Conservation (phyloP, 2,329 filamentous ascomycete genomes). For the Aspergillus calidoustus region DNA sequence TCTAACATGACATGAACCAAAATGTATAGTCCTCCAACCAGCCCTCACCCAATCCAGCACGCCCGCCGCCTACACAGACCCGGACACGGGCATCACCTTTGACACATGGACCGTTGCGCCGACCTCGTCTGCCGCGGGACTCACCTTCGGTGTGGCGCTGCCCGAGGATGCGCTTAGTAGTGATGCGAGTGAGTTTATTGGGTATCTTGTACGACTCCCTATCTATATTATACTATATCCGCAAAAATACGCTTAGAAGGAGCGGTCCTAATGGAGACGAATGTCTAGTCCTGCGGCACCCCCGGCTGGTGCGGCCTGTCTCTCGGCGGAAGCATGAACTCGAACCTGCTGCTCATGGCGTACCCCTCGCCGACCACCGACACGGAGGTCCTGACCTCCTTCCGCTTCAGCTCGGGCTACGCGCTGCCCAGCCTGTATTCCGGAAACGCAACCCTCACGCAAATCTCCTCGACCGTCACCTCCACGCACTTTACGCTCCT, state of each 20-base stretch:
- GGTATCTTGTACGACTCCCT: constrained; percentile 58
- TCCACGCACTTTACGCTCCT: constrained; percentile 64
- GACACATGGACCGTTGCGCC: constrained; percentile 54
- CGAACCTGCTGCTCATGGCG: constrained; percentile 61
- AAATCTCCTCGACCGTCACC: constrained; percentile 63
- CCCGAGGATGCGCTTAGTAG: constrained; percentile 54
- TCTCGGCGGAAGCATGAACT: constrained; percentile 62
- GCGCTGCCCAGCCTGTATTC: constrained; percentile 62
- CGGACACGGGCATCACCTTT: constrained; percentile 58
- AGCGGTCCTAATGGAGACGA: too few species aligned
- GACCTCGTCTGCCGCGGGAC: constrained; percentile 49
- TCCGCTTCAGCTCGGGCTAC: constrained; percentile 65
- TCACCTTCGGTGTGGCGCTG: constrained; percentile 61
- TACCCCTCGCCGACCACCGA: constrained; percentile 51
- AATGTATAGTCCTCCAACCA: constrained; percentile 14
- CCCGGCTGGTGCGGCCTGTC: constrained; percentile 65
- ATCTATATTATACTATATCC: too few species aligned
- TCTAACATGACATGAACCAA: background rate
- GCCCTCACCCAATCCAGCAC: constrained; percentile 16
- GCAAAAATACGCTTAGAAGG: too few species aligned
- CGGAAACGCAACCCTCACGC: constrained; percentile 65
- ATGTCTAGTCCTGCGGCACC: constrained; percentile 47
- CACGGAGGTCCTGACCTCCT: constrained; percentile 60
- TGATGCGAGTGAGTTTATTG: constrained; percentile 63
- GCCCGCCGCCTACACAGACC: constrained; percentile 46